A percentile compares a stretch with the other conserved stretches of the same genome.
Conservation (phyloP, 495 filamentous ascomycete species). For the Penicillium canariense region DNA sequence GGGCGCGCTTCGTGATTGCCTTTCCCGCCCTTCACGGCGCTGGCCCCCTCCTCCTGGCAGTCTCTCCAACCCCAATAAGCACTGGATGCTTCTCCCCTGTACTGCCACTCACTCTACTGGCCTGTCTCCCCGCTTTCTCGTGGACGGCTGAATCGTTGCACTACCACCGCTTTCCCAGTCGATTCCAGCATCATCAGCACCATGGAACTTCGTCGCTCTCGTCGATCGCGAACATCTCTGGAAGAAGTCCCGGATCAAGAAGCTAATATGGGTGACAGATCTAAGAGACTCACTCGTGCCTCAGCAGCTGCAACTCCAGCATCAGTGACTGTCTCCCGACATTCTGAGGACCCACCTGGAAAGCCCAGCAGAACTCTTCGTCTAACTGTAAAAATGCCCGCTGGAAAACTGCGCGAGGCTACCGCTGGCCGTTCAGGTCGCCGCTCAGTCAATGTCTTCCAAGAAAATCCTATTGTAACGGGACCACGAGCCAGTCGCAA, state of each 20-base stretch:
- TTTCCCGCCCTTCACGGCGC: slow-evolving; percentile 6
- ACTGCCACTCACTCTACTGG: slow-evolving; percentile 21
- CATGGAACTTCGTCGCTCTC: slow-evolving; percentile 51
- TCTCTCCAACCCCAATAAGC: neutral
- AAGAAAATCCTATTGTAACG: slow-evolving; percentile 56
- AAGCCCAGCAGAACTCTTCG: slow-evolving; percentile 63
- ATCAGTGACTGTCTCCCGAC: slow-evolving; percentile 54
- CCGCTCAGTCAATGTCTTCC: slow-evolving; percentile 48
- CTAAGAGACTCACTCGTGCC: slow-evolving; percentile 36
- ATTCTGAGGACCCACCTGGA: slow-evolving; percentile 52
- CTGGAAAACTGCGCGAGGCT: slow-evolving; percentile 77
- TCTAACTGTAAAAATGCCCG: slow-evolving; percentile 81
- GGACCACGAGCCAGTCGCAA: slow-evolving; percentile 62
- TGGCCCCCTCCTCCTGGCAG: neutral
- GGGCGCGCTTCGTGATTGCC: slow-evolving; percentile 2
- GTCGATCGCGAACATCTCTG: slow-evolving; percentile 45
- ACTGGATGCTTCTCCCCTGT: slow-evolving; percentile 9
- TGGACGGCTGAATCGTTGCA: neutral
- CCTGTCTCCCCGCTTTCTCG: slow-evolving; percentile 7
- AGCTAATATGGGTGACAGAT: slow-evolving; percentile 39
- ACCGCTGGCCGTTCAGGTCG: slow-evolving; percentile 45
- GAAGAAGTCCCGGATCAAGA: slow-evolving; percentile 38
- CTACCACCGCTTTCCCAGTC: neutral
- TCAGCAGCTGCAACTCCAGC: slow-evolving; percentile 31
- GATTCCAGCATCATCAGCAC: slow-evolving; percentile 11